Evolutionary conservation across 2,329 filamentous ascomycete genomes (phyloP).

Genomic region (Alternaria ethzedia): DNA sequence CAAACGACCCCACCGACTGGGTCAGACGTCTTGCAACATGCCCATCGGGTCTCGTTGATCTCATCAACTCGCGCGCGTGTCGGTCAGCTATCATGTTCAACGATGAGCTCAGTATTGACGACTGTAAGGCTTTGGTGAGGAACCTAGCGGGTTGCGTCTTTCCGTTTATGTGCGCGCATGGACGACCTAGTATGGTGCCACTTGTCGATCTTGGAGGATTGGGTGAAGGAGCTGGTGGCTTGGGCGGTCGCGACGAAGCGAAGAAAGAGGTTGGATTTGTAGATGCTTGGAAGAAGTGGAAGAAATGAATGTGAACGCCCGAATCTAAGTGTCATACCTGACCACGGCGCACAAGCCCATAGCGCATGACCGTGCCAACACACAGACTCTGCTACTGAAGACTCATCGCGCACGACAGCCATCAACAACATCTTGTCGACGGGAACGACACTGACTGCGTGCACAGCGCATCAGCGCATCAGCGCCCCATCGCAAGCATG

Average conservation of each 20-base stretch:
- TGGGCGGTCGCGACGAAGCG: not conserved
- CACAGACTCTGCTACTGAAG: no score
- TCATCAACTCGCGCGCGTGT: conserved; percentile 78
- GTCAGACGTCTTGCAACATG: conserved; percentile 69
- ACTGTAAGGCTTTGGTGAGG: conserved; percentile 66
- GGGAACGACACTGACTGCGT: no score
- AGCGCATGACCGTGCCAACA: no score
- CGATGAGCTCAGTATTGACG: conserved; percentile 63
- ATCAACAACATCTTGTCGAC: no score
- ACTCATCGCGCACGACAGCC: no score
- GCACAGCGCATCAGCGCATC: no score
- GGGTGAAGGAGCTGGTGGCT: not conserved
- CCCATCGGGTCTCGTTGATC: conserved; percentile 75
- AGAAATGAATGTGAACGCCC: not conserved
- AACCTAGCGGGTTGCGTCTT: conserved; percentile 69
- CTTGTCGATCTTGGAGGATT: conserved; percentile 39
- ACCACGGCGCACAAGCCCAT: no score
- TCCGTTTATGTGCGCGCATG: conserved; percentile 86
- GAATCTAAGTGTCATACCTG: no score
- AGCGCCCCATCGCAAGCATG: no score
- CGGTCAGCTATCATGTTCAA: conserved; percentile 88
- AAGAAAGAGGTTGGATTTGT: not conserved
- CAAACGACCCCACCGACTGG: conserved; percentile 54
- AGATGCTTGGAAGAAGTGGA: not conserved
- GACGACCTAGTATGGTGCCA: conserved; percentile 61